phyloP scores from a whole-genome alignment of 2,329 filamentous ascomycete genomes.

The Nigrograna mackinnonii region DNA sequence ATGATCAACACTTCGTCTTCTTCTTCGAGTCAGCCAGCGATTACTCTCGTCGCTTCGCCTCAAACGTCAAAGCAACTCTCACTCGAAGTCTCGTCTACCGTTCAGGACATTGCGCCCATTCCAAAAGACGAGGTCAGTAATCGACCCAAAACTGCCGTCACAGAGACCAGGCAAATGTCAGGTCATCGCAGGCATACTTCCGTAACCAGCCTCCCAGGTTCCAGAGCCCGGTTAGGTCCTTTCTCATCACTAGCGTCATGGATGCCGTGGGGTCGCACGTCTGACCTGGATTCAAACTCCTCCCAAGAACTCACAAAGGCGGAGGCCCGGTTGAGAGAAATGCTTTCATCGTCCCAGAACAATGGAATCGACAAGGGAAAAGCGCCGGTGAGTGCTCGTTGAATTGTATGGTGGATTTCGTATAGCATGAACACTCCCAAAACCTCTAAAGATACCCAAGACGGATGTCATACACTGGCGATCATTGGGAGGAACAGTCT shows the following conservation, averaged over 20 bases:
- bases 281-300: conserved; percentile 14
- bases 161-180: conserved; percentile 3
- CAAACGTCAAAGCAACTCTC: conserved; percentile 41
- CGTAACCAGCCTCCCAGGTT: conserved; percentile 18
- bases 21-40: conserved; percentile 30
- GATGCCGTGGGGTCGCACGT: conserved; percentile 37
- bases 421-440: no score
- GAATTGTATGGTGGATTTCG: no score
- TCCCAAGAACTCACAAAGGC: conserved; percentile 32
- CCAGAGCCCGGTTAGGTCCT: conserved; percentile 27
- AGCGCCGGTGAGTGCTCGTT: conserved; percentile 21
- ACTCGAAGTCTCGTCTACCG: conserved; percentile 30
- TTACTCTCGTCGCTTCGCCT: conserved; percentile 34
- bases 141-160: background rate
- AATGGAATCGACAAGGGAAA: conserved; percentile 26
- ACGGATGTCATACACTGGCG: no score
- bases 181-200: conserved; percentile 28
- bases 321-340: conserved; percentile 32
- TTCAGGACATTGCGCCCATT: no score
- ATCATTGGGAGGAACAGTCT: no score
- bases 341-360: conserved; percentile 30
- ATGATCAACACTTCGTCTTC: conserved; percentile 26
- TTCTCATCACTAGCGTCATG: conserved; percentile 36
- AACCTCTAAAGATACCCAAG: no score
- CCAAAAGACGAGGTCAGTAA: no score